Percentiles rank a stretch among this genome's conserved stretches.
These are phyloP conservation scores for Penicillium dipodomyicola DNA, from an alignment of 495 filamentous ascomycete genomes.

Conservation along the genomic window DNA sequence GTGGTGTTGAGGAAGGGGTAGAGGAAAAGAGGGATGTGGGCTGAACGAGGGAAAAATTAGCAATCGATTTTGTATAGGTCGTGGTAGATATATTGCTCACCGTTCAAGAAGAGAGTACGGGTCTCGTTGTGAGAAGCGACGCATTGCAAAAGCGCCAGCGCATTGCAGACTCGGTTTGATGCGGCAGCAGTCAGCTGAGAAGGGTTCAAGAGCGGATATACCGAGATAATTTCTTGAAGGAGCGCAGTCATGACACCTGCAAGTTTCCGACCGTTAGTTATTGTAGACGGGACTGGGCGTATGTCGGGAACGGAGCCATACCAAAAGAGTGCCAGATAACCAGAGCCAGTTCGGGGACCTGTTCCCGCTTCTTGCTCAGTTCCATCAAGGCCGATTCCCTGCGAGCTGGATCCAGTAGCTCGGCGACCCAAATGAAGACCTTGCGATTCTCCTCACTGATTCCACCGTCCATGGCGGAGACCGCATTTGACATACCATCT, in stretches of 20 bases:
- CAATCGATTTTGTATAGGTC: conserved; percentile 4
- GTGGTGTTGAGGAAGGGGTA: conserved; percentile 99
- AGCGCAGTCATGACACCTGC: conserved; percentile 97
- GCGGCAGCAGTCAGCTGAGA: conserved; percentile 95
- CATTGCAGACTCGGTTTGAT: conserved; percentile 97
- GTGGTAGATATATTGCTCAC: conserved; percentile 46
- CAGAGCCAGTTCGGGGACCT: conserved; percentile 92
- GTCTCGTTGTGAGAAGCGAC: conserved; percentile 98
- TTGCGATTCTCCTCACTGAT: conserved; percentile 89
- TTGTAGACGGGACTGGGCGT: conserved; percentile 17
- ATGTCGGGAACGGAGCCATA: conserved; percentile 46
- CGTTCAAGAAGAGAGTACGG: conserved; percentile 84
- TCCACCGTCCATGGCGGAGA: conserved; percentile 51
- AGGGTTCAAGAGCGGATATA: conserved; percentile 94
- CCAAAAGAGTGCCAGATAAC: conserved; percentile 99
- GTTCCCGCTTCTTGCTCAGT: conserved; percentile 97
- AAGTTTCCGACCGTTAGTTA: conserved; percentile 28
- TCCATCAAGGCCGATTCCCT: conserved; percentile 91
- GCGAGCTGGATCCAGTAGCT: conserved; percentile 82
- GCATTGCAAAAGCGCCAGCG: conserved; percentile 92
- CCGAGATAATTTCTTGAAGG: conserved; percentile 97
- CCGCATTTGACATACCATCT: conserved; percentile 51
- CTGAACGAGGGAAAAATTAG: conserved; percentile 42
- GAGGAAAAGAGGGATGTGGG: conserved; percentile 97
- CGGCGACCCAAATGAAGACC: conserved; percentile 88